Conservation (phyloP, 352 stramenopile species). For the Pythium rishiriense region DNA sequence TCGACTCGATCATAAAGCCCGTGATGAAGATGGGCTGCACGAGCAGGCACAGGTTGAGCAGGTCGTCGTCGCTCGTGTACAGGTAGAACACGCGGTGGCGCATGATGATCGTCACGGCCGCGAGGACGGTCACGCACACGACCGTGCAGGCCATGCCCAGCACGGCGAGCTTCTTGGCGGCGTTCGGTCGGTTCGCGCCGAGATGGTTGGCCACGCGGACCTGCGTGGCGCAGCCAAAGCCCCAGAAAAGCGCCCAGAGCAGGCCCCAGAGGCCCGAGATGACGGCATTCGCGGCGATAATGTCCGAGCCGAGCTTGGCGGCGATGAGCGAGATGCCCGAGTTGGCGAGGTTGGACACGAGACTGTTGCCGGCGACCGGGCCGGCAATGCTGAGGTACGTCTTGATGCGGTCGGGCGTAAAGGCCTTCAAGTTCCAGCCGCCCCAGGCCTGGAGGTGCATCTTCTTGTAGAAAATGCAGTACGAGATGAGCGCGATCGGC, state of each 20-base stretch:
- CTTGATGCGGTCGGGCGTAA: constrained; percentile 57
- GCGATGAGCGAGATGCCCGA: constrained; percentile 69
- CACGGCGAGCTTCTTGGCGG: constrained; percentile 56
- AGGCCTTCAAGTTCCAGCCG: constrained; percentile 60
- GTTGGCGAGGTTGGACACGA: constrained; percentile 75
- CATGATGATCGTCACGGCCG: constrained; percentile 33
- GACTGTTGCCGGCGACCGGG: constrained; percentile 60
- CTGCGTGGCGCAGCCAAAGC: constrained; percentile 76
- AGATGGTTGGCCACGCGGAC: constrained; percentile 79
- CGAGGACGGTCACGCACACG: constrained; percentile 45
- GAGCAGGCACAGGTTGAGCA: constrained; percentile 46
- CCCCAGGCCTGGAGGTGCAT: constrained; percentile 71
- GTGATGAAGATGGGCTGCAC: constrained; percentile 55
- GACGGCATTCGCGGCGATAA: constrained; percentile 77
- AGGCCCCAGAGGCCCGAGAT: constrained; percentile 68
- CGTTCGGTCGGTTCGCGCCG: constrained; percentile 62
- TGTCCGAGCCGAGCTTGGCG: constrained; percentile 66
- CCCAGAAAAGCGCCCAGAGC: constrained; percentile 79
- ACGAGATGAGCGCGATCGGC: constrained; percentile 67
- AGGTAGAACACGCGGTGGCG: constrained; percentile 41
- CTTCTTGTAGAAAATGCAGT: constrained; percentile 76
- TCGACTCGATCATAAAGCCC: constrained; percentile 48
- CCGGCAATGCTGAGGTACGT: constrained; percentile 71
- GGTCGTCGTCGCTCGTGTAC: constrained; percentile 51
- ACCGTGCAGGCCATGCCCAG: constrained; percentile 67